Percentiles rank a stretch among this genome's conserved stretches.
Evolutionary conservation across 257 asterid genomes (phyloP).

Genomic region (Gentiana macrophylla): DNA sequence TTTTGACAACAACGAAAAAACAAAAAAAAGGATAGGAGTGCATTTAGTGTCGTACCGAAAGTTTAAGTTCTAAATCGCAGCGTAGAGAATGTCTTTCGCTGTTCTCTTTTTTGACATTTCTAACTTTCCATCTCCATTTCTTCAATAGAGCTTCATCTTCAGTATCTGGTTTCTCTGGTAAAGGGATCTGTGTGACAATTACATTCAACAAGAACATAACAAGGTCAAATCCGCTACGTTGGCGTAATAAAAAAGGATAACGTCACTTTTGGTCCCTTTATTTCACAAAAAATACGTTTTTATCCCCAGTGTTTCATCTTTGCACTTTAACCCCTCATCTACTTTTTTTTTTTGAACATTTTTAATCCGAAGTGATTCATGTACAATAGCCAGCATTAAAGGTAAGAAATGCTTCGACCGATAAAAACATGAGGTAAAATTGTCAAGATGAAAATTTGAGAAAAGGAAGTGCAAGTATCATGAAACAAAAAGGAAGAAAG

Average conservation of each 20-base stretch:
- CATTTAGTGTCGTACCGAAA: slow-evolving; percentile 52
- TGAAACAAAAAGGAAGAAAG: too few relatives aligned
- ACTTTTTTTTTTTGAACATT: too few relatives aligned
- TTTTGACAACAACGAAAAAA: slow-evolving; percentile 4
- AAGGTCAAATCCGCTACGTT: slow-evolving; percentile 1
- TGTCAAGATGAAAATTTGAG: too few relatives aligned
- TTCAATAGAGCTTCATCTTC: slow-evolving; percentile 59
- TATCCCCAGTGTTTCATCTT: too few relatives aligned
- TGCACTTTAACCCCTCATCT: too few relatives aligned
- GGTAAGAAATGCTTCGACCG: too few relatives aligned
- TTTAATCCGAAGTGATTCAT: too few relatives aligned
- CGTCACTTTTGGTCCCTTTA: too few relatives aligned
- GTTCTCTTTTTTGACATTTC: slow-evolving; percentile 65
- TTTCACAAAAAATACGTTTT: too few relatives aligned
- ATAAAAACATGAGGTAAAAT: too few relatives aligned
- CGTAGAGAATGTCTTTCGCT: slow-evolving; percentile 89
- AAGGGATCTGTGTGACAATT: slow-evolving; percentile 41
- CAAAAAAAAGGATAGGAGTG: slow-evolving; percentile 1
- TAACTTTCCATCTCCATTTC: slow-evolving; percentile 89
- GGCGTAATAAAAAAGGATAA: not conserved
- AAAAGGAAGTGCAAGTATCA: too few relatives aligned
- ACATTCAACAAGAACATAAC: not conserved
- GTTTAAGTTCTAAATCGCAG: slow-evolving; percentile 92
- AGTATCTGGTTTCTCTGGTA: slow-evolving; percentile 83
- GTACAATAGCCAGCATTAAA: too few relatives aligned